Base-by-base conservation (phyloP, 2,329 filamentous ascomycete genomes). In the Sarocladium strictum region DNA sequence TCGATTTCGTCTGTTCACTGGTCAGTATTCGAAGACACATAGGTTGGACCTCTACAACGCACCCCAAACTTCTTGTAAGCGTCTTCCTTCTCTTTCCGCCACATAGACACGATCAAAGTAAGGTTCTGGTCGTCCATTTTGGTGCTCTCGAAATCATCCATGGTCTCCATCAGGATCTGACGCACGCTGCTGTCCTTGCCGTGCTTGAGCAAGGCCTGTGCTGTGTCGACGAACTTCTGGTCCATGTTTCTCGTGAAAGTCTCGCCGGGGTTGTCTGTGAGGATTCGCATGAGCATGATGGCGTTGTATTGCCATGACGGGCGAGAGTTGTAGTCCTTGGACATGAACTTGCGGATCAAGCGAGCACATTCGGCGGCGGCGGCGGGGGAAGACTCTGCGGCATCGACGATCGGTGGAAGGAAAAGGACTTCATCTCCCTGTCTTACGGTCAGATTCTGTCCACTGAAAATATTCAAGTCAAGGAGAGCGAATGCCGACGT, bases 181-280 rank as follows among this genome's bases (percentile, higher is more conserved):
- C 87, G 85, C 40, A 96, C 90, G 62, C 84, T 87, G 21, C 80
- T 79, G 65, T 96, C 90, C 58, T 79, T 80, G 14, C 84, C 83
- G 53, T 81, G 76, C 59, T 86, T 83, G 58, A 97, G 75, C 56
- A 96, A 71, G 40, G 89, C 81, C 71, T 92, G 93, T 15, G 89
- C 73, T 1, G 84, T 84, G 40, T 86, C 79, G 53, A 89, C 83
- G 65, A 97, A 97, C 64, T 90, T 90, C 65, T 85, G 79, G 69
- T 97, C 92, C 10, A 97, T 71, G 67, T 96, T 92, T 61, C 88
- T 82, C n/a, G 93, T 96, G 65, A 99, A 99, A 1, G 85, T 90
- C 53, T 81, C 79, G 27, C 93, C 93, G 0, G 94, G 94, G 67
- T 99, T 97, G 69, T 97, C 92, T 62, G 85, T 80, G 60, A 99